Base-by-base conservation (phyloP, 2,329 filamentous ascomycete species). In the Colletotrichum sp. region DNA sequence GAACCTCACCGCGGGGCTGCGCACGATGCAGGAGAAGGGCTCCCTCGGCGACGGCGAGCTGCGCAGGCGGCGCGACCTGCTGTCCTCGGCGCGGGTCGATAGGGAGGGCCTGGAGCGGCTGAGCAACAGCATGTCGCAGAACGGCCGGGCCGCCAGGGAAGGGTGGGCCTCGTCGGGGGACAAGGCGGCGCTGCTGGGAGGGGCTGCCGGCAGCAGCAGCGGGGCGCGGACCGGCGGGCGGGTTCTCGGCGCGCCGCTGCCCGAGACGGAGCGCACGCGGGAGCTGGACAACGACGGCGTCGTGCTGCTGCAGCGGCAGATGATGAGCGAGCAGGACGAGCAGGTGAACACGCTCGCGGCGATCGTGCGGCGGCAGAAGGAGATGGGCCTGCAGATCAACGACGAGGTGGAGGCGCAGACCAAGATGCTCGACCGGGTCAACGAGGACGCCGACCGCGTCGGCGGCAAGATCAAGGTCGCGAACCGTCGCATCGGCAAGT, bases 241-340 rank as follows among this genome's bases (percentile, higher is more conserved):
- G 57, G 93, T 96, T 5, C 87, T 96, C 1, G 95, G 95, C 1
- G 93, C 90, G 1, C 94, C 94, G 3, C 85, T 93, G 4, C 90
- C 93, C 2, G 95, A 98, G 85, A 96, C 94, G 18, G 93, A 95
- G 74, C 90, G 92, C 77, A 96, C 95, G 59, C 86, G 95, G 15
- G 94, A 96, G 83, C 84, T 95, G 70, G 95, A 95, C 81, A 97
- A 97, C 79, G 84, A 89, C 6, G 95, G 94, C 0, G 92, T 97
- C 22, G 80, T 96, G 77, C 91, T 94, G 82, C 84, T 97, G 76
- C 95, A 97, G 84, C 89, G 92, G 79, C 90, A 94, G 81, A 91
- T 95, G 83, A 95, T 96, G 88, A 82, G 89, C 69, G 92, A 94
- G 78, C 95, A 98, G 81, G 95, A 97, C 79, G 83, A 93, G 79